These are phyloP conservation scores for Rhynchospora pubera DNA, from an alignment of 176 grass and related monocot genomes.

Conservation along the genomic window DNA sequence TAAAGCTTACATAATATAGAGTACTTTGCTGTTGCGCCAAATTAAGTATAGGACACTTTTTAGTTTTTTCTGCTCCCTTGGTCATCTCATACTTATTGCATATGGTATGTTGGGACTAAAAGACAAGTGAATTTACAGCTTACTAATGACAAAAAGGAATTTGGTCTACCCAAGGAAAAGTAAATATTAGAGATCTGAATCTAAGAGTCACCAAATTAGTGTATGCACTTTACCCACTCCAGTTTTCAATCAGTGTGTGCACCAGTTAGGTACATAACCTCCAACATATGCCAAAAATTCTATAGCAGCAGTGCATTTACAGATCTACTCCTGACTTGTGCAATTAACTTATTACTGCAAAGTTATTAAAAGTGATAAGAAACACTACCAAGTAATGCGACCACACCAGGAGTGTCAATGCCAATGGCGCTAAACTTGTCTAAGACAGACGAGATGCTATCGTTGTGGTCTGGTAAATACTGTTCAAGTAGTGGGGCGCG, in stretches of 20 bases:
- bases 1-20: not conserved
- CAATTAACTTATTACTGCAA: not conserved
- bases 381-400: slow-evolving; percentile 29
- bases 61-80: not conserved
- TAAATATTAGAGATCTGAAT: not conserved
- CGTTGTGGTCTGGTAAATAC: slow-evolving; percentile 38
- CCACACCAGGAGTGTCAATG: slow-evolving; percentile 30
- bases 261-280: not conserved
- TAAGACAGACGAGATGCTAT: slow-evolving; percentile 31
- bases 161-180: not conserved
- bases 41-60: not conserved
- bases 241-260: not conserved
- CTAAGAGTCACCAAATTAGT: not conserved
- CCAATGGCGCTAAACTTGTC: slow-evolving; percentile 29
- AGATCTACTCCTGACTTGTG: not conserved
- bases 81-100: not conserved
- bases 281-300: not conserved
- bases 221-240: not conserved
- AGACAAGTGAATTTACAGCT: no score
- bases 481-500: slow-evolving; percentile 23
- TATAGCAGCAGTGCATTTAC: not conserved
- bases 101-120: not conserved
- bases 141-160: not conserved
- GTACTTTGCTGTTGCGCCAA: not conserved
- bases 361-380: not conserved